Base-by-base conservation (phyloP, 371 early-diverging fungal genomes). In the Mortierella sp. region DNA sequence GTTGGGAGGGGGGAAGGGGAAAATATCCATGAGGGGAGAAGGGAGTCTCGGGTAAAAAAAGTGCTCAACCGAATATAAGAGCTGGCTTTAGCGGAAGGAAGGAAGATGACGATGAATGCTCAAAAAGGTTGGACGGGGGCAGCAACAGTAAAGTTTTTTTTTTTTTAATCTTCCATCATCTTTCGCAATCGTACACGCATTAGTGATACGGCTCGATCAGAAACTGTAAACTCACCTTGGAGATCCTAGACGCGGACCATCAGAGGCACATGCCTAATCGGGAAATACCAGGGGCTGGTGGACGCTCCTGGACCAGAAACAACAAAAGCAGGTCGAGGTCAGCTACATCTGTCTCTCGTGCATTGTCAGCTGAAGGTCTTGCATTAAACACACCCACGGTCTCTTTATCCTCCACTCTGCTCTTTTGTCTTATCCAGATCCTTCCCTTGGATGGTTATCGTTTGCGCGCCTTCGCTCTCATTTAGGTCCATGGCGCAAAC, bases 71-170 rank as follows among this genome's bases (percentile, higher is more conserved):
- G 6, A 32, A 18, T 32, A 60, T 11, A 3, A 60, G 14, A 21
- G 38, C 65, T 65, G 65, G 65, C 65, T 35, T 38, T 38, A 65
- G 65, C 65, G 65, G 38, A 65, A 38, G 18, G 29, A 60, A 38
- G 29, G 29, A 14, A n/a, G 38, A 65, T 32, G 38, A 63, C 60
- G 60, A 63, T 58, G 58, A 0, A 7, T 29, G 29, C 58, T 58
- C 49, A 49, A 49, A 49, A 49, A 18, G 49, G 49, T 18, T 46
- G 46, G 46, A 46, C 49, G 49, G 18, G 18, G 49, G 18, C 49
- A 49, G 49, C 16, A 3, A 49, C 49, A 49, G 49, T 49, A 21
- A 49, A 3, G 49, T 49, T 49, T 49, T 49, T 49, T 49, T 16
- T 11, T 49, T 16, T 21, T 0, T 18, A 5, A 18, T 18, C 0